A percentile compares a stretch with the other conserved stretches of the same genome.
These are phyloP conservation scores for Daldinia grandis DNA, from an alignment of 495 filamentous ascomycete genomes.

Conservation along the genomic window DNA sequence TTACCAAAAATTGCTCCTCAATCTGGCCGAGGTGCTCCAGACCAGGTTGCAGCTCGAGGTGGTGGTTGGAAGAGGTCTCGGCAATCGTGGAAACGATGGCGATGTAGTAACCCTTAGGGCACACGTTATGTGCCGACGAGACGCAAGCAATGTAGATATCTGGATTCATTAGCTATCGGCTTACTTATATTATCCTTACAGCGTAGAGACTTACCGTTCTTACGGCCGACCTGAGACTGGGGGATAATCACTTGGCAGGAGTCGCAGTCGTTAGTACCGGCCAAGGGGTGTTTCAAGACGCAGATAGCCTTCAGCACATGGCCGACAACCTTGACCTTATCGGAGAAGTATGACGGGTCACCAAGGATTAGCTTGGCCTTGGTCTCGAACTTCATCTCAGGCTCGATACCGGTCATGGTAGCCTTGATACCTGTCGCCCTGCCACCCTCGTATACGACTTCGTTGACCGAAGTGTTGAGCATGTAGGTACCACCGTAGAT, in stretches of 20 bases:
- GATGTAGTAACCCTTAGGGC: constrained; percentile 98
- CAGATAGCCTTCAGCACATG: constrained; percentile 96
- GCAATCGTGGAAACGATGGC: constrained; percentile 98
- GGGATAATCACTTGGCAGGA: constrained; percentile 97
- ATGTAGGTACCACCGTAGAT: constrained; percentile 99
- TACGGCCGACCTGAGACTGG: constrained; percentile 93
- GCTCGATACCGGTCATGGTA: constrained; percentile 86
- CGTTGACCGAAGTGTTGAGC: constrained; percentile 93
- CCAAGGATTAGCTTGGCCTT: constrained; percentile 96
- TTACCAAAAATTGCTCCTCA: constrained; percentile 94
- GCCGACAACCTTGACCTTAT: constrained; percentile 84
- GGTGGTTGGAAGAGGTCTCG: constrained; percentile 90
- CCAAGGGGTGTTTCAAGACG: constrained; percentile 93
- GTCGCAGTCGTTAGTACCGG: constrained; percentile 84
- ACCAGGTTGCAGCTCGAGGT: constrained; percentile 91
- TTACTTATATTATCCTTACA: background rate
- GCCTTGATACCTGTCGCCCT: constrained; percentile 95
- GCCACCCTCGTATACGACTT: constrained; percentile 79
- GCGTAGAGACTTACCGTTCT: constrained; percentile 73
- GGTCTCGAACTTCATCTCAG: constrained; percentile 92
- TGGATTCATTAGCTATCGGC: constrained; percentile 45
- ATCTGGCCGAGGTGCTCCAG: constrained; percentile 93
- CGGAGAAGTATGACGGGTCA: constrained; percentile 95
- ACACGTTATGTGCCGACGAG: constrained; percentile 95
- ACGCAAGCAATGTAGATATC: constrained; percentile 99